Evolutionary conservation across 1,139 yeast species (phyloP).

Genomic region (Kurtzmaniella natalensis): DNA sequence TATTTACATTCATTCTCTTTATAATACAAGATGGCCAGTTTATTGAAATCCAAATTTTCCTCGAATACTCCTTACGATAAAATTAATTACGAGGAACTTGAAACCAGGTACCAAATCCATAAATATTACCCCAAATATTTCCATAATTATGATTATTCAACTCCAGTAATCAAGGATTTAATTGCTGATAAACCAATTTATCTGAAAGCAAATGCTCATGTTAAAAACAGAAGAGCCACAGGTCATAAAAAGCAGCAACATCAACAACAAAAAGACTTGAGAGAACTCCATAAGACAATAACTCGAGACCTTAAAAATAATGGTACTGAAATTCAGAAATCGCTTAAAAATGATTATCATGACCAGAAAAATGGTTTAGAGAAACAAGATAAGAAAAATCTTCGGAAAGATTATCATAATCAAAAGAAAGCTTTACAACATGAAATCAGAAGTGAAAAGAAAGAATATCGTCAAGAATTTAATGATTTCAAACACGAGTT

Average conservation of each 20-base stretch:
- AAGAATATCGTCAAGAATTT: slow-evolving; percentile 1
- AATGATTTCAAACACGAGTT: not conserved
- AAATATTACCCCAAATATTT: slow-evolving; percentile 40
- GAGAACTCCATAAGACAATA: slow-evolving; percentile 7
- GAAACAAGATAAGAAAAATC: slow-evolving; percentile 10
- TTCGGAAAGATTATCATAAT: slow-evolving; percentile 8
- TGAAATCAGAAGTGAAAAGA: slow-evolving; percentile 2
- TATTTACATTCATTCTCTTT: too few relatives aligned
- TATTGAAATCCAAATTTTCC: slow-evolving; percentile 4
- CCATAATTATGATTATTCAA: slow-evolving; percentile 35
- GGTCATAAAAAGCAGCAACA: slow-evolving; percentile 8
- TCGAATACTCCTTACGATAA: slow-evolving; percentile 3
- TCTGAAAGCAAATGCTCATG: slow-evolving; percentile 34
- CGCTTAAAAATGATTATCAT: slow-evolving; percentile 8
- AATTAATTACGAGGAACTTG: slow-evolving; percentile 36
- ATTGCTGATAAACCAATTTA: slow-evolving; percentile 41
- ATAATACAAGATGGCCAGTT: slow-evolving; percentile 8
- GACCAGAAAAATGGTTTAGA: slow-evolving; percentile 8
- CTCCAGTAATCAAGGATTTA: slow-evolving; percentile 34
- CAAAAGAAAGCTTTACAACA: slow-evolving; percentile 6
- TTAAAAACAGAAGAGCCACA: slow-evolving; percentile 17
- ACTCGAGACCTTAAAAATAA: slow-evolving; percentile 9
- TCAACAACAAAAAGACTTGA: slow-evolving; percentile 8
- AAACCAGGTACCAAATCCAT: slow-evolving; percentile 28
- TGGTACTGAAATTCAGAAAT: slow-evolving; percentile 8